A percentile compares a stretch with the other conserved stretches of the same genome.
Evolutionary conservation across 192 early-diverging fungal species (phyloP).

Genomic region (Coemansia sp.): DNA sequence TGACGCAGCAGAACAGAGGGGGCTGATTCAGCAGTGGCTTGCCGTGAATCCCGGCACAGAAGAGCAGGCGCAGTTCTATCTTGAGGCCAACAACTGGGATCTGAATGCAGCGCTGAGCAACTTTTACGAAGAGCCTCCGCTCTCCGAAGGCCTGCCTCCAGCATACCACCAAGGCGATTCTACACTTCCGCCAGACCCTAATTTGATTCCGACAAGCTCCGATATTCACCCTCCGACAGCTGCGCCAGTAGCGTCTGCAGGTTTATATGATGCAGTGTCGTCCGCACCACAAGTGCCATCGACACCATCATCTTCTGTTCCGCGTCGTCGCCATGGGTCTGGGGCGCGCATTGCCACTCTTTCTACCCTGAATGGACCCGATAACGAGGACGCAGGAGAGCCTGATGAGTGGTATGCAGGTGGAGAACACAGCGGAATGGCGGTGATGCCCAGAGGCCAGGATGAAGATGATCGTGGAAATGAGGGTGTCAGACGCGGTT

Average conservation of each 20-base stretch:
- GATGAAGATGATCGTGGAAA: constrained; percentile 14
- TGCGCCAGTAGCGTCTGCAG: constrained; percentile 44
- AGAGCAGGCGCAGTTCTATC: constrained; percentile 68
- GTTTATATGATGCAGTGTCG: constrained; percentile 13
- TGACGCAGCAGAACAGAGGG: constrained; percentile 42
- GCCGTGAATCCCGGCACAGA: constrained; percentile 57
- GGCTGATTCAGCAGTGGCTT: constrained; percentile 63
- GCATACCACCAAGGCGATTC: constrained; percentile 32
- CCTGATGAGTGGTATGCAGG: constrained; percentile 77
- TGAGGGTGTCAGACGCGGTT: constrained; percentile 21
- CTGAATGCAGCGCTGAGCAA: constrained; percentile 66
- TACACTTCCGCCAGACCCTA: constrained; percentile 45
- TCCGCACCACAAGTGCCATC: constrained; percentile 5
- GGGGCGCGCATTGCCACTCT: constrained; percentile 55
- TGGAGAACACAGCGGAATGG: constrained; percentile 90
- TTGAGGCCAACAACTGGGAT: constrained; percentile 80
- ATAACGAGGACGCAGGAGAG: constrained; percentile 21
- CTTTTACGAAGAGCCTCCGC: constrained; percentile 66
- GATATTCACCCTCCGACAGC: constrained; percentile 13
- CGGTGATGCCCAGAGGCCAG: constrained; percentile 22
- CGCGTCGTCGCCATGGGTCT: constrained; percentile 45
- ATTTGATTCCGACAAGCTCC: constrained; percentile 10
- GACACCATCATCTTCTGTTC: constrained; percentile 29
- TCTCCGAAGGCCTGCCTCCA: constrained; percentile 49
- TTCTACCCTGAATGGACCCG: constrained; percentile 22